phyloP scores from a whole-genome alignment of 139 green algal genomes.

The Micromonas pusilla region DNA sequence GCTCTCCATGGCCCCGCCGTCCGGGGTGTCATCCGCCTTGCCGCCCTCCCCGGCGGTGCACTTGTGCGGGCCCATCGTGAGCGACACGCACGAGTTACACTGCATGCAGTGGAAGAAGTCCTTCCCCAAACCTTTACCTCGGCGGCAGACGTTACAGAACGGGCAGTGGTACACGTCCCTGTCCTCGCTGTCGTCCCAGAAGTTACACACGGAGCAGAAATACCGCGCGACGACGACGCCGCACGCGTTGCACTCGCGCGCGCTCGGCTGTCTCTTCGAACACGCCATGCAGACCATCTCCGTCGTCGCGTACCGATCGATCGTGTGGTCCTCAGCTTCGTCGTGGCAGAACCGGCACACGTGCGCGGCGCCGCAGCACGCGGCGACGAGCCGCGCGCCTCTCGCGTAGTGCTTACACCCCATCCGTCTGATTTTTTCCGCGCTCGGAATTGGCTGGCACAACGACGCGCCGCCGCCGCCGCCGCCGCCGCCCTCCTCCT shows the following conservation, averaged over 20 bases:
- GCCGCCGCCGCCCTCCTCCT: constrained; percentile 23
- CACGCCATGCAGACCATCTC: constrained; percentile 82
- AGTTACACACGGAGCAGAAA: constrained; percentile 93
- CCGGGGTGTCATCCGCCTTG: neutral
- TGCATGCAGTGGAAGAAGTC: constrained; percentile 98
- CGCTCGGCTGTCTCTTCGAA: constrained; percentile 62
- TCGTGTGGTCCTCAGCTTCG: constrained; percentile 69
- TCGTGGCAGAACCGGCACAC: constrained; percentile 92
- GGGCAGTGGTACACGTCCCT: constrained; percentile 96
- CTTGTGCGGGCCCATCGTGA: constrained; percentile 72
- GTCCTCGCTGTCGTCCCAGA: constrained; percentile 75
- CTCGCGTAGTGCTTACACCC: constrained; percentile 63
- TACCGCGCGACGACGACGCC: constrained; percentile 72
- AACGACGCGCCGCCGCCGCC: neutral
- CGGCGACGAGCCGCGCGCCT: constrained; percentile 65
- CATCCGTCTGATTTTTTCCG: constrained; percentile 50
- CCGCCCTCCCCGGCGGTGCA: constrained; percentile 46
- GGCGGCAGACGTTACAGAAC: constrained; percentile 96
- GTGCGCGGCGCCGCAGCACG: constrained; percentile 69
- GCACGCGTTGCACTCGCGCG: constrained; percentile 45
- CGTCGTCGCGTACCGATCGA: constrained; percentile 55
- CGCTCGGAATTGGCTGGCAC: constrained; percentile 2
- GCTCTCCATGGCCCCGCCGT: constrained; percentile 63
- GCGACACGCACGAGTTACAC: constrained; percentile 95
- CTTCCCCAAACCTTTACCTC: constrained; percentile 62